Base-by-base conservation (phyloP, 2,329 filamentous ascomycete species). In the Pseudopyrenochaeta lycopersici region DNA sequence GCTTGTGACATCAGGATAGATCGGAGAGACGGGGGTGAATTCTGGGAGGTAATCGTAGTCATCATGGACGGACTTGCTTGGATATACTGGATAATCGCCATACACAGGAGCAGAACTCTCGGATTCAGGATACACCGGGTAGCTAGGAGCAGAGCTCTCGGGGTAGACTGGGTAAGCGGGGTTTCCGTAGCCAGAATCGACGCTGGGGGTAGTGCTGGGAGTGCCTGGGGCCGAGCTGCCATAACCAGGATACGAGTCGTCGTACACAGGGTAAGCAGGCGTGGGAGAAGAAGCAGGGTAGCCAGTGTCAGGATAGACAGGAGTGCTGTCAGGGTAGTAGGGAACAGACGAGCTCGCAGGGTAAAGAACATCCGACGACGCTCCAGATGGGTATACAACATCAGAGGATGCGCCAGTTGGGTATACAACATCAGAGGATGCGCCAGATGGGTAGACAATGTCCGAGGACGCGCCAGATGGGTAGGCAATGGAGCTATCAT, bases 31-130 rank as follows among this genome's bases (percentile, higher is more conserved):
- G 15, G 54, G 53, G 9, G 50, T 59, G 47, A 55, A 58, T 18
- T 44, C 43, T 3, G 52, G 49, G 11, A 60, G 57, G 10, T 47
- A 56, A 7, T 44, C 49, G 49, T 54, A 59, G 35, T 61, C 56
- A 6, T 47, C 42, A 36, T 59, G 54, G 27, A 35, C 42, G 15
- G 43, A 46, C 21, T 46, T 45, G 31, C 44, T 54, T 12, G 49
- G 52, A 15, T 52, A 51, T 2, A 45, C 48, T 5, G 47, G 32
- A 20, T 52, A 38, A 12, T 43, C 30, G 15, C 43, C 31, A 23
- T 55, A 54, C 7, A 12, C 40, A 23, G 47, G 46, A 17, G 31
- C 36, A 18, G 49, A 49, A 20, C 20, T 52, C 40, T 46, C 20
- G n/a, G 39, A 31, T 2, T 40, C 45, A 17, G 47, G 30, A 29